phyloP scores from a whole-genome alignment of 345 rosid genomes.

The Pugionium dolabratum region DNA sequence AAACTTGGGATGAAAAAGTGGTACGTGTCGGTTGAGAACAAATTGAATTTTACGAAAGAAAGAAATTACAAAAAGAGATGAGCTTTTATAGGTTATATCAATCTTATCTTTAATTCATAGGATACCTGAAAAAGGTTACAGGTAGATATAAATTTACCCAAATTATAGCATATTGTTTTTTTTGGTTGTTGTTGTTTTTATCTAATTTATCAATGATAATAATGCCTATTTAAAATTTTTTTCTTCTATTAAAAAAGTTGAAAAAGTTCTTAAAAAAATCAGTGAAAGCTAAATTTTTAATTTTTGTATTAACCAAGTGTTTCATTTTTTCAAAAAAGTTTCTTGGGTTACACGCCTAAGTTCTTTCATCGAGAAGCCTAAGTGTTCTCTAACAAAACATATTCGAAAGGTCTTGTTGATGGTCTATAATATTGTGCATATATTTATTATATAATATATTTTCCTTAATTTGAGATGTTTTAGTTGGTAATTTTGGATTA shows the following conservation, averaged over 20 bases:
- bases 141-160: slow-evolving; percentile 19
- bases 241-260: too few relatives aligned
- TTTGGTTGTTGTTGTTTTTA: background rate
- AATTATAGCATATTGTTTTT: slow-evolving; percentile 1
- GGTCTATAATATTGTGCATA: too few relatives aligned
- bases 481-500: background rate
- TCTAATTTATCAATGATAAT: background rate
- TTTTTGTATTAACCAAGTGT: too few relatives aligned
- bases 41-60: slow-evolving; percentile 10
- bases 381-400: too few relatives aligned
- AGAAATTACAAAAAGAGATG: background rate
- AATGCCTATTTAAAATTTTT: too few relatives aligned
- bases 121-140: slow-evolving; percentile 33
- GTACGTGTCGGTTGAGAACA: slow-evolving; percentile 7
- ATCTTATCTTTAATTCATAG: slow-evolving; percentile 15
- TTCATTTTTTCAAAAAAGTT: too few relatives aligned
- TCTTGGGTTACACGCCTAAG: too few relatives aligned
- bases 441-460: background rate
- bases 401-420: too few relatives aligned
- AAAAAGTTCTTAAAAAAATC: too few relatives aligned
- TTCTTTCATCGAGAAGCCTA: too few relatives aligned
- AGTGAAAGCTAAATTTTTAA: too few relatives aligned
- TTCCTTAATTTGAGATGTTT: background rate
- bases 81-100: slow-evolving; percentile 25
- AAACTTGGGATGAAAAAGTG: slow-evolving; percentile 1